phyloP scores from a whole-genome alignment of 1,284 basidiomycete species.

The Termitomyces sp. region DNA sequence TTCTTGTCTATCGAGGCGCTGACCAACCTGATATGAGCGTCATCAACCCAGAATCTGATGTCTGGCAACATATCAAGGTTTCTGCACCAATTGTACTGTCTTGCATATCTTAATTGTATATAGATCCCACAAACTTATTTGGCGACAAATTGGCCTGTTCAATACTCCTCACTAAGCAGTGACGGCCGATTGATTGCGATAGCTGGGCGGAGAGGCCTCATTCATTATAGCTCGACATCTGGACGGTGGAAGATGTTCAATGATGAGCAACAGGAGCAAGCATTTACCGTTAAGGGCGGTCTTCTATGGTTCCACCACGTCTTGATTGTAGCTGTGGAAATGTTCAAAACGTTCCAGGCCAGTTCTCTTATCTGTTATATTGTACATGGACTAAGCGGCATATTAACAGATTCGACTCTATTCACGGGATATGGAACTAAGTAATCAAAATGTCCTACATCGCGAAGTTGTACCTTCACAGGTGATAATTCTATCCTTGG shows the following conservation, averaged over 20 bases:
- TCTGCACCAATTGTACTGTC: too few species aligned
- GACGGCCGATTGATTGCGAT: conserved; percentile 93
- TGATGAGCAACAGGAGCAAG: conserved; percentile 83
- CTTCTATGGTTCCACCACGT: conserved; percentile 97
- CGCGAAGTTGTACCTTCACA: conserved; percentile 76
- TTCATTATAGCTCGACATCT: conserved; percentile 91
- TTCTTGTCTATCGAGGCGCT: conserved; percentile 93
- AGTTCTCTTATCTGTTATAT: conserved; percentile 16
- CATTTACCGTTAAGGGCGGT: conserved; percentile 87
- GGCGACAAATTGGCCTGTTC: conserved; percentile 91
- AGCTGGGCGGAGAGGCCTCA: conserved; percentile 86
- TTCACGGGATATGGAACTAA: conserved; percentile 92
- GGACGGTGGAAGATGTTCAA: conserved; percentile 94
- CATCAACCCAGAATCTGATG: conserved; percentile 98
- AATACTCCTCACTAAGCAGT: conserved; percentile 86
- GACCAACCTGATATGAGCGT: conserved; percentile 98
- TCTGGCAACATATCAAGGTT: conserved; percentile 95
- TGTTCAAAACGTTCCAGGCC: conserved; percentile 77
- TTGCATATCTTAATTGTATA: neutral
- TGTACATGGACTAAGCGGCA: neutral
- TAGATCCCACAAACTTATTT: conserved; percentile 86
- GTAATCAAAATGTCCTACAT: conserved; percentile 80
- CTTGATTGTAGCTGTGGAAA: conserved; percentile 86
- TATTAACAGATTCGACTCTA: conserved; percentile 78
- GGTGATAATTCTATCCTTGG: conserved; percentile 82